phyloP scores from a whole-genome alignment of 345 rosid genomes.

The Hirschfeldia incana region DNA sequence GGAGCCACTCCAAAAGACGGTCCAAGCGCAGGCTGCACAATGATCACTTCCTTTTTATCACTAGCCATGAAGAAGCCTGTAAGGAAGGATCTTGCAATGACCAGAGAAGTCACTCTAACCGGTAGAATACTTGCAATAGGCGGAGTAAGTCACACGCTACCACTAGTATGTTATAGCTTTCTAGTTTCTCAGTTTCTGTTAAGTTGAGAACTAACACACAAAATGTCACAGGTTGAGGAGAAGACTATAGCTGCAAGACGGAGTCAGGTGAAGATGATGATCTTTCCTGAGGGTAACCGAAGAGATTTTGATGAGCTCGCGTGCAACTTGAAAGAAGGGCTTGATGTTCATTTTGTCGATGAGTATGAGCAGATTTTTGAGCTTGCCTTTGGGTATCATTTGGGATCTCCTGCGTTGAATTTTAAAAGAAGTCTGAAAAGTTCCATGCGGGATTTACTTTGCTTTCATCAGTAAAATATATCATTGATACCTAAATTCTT shows the following conservation, averaged over 20 bases:
- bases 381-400: conserved; percentile 42
- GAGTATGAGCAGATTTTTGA: conserved; percentile 57
- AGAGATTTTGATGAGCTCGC: conserved; percentile 82
- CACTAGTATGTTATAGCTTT: not conserved
- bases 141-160: conserved; percentile 57
- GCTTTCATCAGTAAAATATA: not conserved
- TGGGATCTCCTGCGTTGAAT: not conserved
- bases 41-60: conserved; percentile 88
- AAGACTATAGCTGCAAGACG: conserved; percentile 86
- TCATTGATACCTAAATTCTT: too few species aligned
- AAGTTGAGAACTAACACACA: not conserved
- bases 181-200: not conserved
- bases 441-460: not conserved
- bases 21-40: conserved; percentile 96
- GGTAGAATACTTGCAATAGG: conserved; percentile 90
- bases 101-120: conserved; percentile 84
- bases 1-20: conserved; percentile 94
- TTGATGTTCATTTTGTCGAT: conserved; percentile 80
- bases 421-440: not conserved
- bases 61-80: conserved; percentile 78
- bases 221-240: conserved; percentile 66
- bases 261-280: conserved; percentile 66
- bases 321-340: conserved; percentile 71
- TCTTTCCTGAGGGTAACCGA: conserved; percentile 78
- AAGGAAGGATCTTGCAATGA: conserved; percentile 88